Evolutionary conservation across 2,329 filamentous ascomycete genomes (phyloP).

Genomic region (Hypocrella siamensis): DNA sequence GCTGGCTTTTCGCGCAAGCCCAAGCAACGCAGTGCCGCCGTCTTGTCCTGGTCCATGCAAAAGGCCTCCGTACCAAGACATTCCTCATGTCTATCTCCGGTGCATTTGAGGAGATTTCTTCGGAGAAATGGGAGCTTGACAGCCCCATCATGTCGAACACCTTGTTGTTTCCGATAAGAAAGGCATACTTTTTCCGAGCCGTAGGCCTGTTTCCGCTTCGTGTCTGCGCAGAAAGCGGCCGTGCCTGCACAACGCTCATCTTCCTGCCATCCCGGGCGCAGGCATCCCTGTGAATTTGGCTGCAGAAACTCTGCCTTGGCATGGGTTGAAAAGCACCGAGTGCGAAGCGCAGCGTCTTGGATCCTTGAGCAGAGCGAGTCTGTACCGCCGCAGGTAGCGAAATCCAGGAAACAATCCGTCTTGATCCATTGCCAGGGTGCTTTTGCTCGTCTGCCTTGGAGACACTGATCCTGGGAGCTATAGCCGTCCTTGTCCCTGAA

Average conservation of each 20-base stretch:
- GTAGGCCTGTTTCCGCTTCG: background rate
- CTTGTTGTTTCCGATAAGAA: background rate
- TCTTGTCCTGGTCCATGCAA: background rate
- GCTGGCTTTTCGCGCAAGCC: background rate
- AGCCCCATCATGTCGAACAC: too few relatives aligned
- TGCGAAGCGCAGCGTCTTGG: background rate
- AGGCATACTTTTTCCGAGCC: background rate
- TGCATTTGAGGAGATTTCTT: background rate
- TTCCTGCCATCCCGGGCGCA: background rate
- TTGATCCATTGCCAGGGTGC: background rate
- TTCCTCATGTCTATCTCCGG: background rate
- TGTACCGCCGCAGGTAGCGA: background rate
- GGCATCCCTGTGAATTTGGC: background rate
- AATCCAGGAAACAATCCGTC: background rate
- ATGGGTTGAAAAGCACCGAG: background rate
- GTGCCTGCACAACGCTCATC: background rate
- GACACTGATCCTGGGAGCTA: background rate
- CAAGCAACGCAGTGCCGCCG: background rate
- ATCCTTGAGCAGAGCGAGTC: background rate
- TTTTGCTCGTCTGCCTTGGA: background rate
- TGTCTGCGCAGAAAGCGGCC: background rate
- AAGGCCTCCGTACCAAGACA: background rate
- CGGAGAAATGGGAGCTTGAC: background rate
- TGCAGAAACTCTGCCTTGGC: background rate
- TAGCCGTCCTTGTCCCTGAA: background rate